These are phyloP conservation scores for Excoecaria cochinchinensis DNA, from an alignment of 345 rosid genomes.

Conservation along the genomic window DNA sequence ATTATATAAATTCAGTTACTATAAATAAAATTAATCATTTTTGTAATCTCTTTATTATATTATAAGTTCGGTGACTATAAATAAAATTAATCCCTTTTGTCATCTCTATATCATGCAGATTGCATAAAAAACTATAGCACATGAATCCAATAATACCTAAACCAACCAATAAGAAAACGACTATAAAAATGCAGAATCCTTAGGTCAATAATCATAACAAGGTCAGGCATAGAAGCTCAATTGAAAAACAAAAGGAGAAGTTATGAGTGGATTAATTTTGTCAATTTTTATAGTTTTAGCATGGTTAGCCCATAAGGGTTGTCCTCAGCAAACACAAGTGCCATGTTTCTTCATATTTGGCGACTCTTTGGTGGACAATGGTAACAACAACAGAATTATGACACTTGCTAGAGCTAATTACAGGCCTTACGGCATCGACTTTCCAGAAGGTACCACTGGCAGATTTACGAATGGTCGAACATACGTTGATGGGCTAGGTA, in stretches of 20 bases:
- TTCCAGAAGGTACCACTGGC: conserved; percentile 24
- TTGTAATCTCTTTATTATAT: too few species aligned
- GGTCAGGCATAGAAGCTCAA: too few species aligned
- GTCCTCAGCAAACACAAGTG: conserved; percentile 27
- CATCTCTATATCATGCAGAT: too few species aligned
- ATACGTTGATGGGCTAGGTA: conserved; percentile 33
- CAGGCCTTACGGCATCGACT: conserved; percentile 33
- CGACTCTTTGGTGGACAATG: conserved; percentile 31
- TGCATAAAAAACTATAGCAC: too few species aligned
- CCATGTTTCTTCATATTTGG: conserved; percentile 34
- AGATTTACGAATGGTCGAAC: conserved; percentile 35
- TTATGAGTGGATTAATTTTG: conserved; percentile 7
- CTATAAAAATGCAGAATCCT: too few species aligned
- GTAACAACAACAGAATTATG: conserved; percentile 26
- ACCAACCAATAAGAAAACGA: too few species aligned
- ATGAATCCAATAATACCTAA: too few species aligned
- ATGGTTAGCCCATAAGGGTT: conserved; percentile 20
- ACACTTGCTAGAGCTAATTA: conserved; percentile 35
- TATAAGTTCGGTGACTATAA: too few species aligned
- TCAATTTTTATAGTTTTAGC: conserved; percentile 26
- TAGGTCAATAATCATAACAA: too few species aligned
- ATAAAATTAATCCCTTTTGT: too few species aligned
- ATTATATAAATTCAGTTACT: too few species aligned
- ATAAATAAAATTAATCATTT: too few species aligned
- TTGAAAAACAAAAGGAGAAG: conserved; percentile 6